phyloP scores from a whole-genome alignment of 116 monocot species.

The Cymodocea nodosa region DNA sequence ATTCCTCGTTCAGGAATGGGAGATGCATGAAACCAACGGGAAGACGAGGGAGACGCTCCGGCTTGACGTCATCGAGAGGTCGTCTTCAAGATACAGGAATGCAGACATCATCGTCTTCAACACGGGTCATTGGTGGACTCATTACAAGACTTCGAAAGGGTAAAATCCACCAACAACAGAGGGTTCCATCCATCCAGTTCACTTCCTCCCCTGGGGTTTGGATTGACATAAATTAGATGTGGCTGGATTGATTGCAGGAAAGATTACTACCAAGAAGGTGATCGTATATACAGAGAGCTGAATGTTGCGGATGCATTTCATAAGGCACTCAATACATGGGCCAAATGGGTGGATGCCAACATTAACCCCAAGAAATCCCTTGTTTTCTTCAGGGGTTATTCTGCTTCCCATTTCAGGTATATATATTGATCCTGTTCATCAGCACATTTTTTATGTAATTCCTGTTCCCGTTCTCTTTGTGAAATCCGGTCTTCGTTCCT shows the following conservation, averaged over 20 bases:
- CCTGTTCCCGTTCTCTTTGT: no score
- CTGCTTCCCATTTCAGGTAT: constrained; percentile 84
- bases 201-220: no score
- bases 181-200: no score
- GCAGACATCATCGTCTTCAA: constrained; percentile 78
- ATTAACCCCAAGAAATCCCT: constrained; percentile 49
- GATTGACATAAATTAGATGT: no score
- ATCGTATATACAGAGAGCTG: constrained; percentile 50
- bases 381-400: constrained; percentile 87
- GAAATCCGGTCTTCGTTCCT: not conserved
- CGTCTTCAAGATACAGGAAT: constrained; percentile 63
- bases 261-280: constrained; percentile 94
- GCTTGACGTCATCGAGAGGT: constrained; percentile 68
- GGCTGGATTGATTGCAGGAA: constrained; percentile 24
- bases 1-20: constrained; percentile 95
- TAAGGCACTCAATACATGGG: constrained; percentile 77
- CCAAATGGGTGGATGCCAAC: constrained; percentile 77
- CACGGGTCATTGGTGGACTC: constrained; percentile 98
- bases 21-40: constrained; percentile 42
- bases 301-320: constrained; percentile 33
- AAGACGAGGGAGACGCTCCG: constrained; percentile 68
- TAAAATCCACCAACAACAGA: constrained; percentile 5
- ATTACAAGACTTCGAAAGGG: constrained; percentile 87
- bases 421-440: no score
- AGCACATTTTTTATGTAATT: no score